These are phyloP conservation scores for Zymoseptoria crescenta DNA, from an alignment of 2,329 filamentous ascomycete species.

Conservation along the genomic window DNA sequence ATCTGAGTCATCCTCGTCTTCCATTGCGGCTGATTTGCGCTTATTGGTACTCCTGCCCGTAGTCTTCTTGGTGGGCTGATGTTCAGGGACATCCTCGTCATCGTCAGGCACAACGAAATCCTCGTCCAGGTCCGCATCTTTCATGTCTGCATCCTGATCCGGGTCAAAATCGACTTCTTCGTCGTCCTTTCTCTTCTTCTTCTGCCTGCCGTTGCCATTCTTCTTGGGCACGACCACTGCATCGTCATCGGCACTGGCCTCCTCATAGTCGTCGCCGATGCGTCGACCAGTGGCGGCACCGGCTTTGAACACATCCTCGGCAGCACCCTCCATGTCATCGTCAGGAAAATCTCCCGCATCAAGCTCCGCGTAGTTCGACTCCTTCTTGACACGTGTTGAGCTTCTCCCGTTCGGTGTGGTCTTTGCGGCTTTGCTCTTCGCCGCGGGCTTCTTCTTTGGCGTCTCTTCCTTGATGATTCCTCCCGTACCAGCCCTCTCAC, in stretches of 20 bases:
- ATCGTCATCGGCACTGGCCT: slow-evolving; percentile 56
- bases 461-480: slow-evolving; percentile 28
- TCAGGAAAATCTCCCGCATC: slow-evolving; percentile 31
- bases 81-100: slow-evolving; percentile 33
- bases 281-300: slow-evolving; percentile 52
- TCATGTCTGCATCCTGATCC: slow-evolving; percentile 46
- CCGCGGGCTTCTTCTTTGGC: slow-evolving; percentile 31
- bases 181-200: slow-evolving; percentile 29
- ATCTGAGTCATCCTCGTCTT: slow-evolving; percentile 48
- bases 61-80: slow-evolving; percentile 33
- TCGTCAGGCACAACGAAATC: slow-evolving; percentile 40
- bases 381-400: slow-evolving; percentile 36
- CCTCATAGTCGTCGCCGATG: slow-evolving; percentile 63
- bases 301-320: slow-evolving; percentile 78
- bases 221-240: slow-evolving; percentile 53
- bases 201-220: slow-evolving; percentile 14
- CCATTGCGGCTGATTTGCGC: slow-evolving; percentile 52
- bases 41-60: slow-evolving; percentile 38
- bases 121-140: slow-evolving; percentile 40
- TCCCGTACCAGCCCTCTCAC: neutral
- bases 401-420: slow-evolving; percentile 30
- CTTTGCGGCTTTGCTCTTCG: slow-evolving; percentile 29
- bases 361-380: slow-evolving; percentile 32
- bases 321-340: slow-evolving; percentile 41
- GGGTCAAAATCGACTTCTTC: slow-evolving; percentile 35